These are phyloP conservation scores for Fistulinella prunicolor DNA, from an alignment of 768 basidiomycete species.

Conservation along the genomic window DNA sequence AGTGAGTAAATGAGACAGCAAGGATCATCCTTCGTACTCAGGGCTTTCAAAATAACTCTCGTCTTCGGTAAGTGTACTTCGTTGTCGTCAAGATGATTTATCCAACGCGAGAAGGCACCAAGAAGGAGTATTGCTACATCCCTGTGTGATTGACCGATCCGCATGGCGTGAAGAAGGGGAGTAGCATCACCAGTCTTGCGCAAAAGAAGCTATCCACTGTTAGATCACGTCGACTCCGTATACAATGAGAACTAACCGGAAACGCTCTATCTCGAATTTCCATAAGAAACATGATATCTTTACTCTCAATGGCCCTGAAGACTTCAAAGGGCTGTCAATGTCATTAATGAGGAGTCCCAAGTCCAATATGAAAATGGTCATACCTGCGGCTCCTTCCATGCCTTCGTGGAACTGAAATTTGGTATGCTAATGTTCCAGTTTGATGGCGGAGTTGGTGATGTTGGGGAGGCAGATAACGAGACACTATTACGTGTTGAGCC, in stretches of 20 bases:
- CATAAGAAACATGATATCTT: conserved; percentile 81
- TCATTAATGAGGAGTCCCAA: background rate
- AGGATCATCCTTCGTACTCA: conserved; percentile 72
- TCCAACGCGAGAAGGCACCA: conserved; percentile 88
- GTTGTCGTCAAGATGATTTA: conserved; percentile 83
- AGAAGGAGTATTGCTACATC: conserved; percentile 86
- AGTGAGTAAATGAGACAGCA: conserved; percentile 73
- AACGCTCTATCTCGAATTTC: conserved; percentile 79
- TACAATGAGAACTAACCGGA: conserved; percentile 48
- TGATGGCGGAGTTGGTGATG: conserved; percentile 17
- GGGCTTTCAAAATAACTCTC: conserved; percentile 67
- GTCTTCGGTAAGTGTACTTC: conserved; percentile 70
- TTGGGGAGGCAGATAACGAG: conserved; percentile 20
- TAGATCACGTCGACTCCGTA: background rate
- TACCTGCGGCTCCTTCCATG: conserved; percentile 58
- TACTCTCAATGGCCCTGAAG: conserved; percentile 79
- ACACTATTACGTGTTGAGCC: conserved; percentile 8
- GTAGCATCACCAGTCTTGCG: conserved; percentile 83
- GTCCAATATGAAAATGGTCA: conserved; percentile 5
- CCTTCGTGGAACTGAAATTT: conserved; percentile 9
- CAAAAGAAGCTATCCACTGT: conserved; percentile 58
- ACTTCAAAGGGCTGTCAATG: conserved; percentile 56
- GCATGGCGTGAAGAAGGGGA: conserved; percentile 88
- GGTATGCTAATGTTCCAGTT: conserved; percentile 16
- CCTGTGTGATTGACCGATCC: conserved; percentile 67